These are phyloP conservation scores for Ulota crispa DNA, from an alignment of 225 moss, liverwort and hornwort genomes.

Conservation along the genomic window DNA sequence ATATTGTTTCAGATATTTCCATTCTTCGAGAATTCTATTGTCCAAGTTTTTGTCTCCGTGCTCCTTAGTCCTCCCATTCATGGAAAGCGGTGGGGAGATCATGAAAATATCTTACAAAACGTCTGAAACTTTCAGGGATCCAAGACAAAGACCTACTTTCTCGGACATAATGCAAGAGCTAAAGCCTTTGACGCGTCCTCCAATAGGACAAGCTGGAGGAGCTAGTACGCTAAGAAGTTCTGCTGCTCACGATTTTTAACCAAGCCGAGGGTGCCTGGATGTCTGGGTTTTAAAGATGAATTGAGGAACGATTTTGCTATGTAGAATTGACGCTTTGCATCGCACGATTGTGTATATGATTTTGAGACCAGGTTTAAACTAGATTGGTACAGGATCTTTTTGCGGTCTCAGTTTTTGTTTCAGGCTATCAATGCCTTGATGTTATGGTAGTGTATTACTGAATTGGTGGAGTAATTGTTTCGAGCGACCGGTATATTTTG, in stretches of 20 bases:
- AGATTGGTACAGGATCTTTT: background rate
- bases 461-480: background rate
- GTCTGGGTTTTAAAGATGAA: conserved; percentile 2
- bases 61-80: background rate
- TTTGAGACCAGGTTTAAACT: background rate
- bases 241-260: conserved; percentile 27
- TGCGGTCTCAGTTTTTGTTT: background rate
- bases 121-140: conserved; percentile 44
- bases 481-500: background rate
- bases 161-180: conserved; percentile 64
- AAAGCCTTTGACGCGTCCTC: conserved; percentile 59
- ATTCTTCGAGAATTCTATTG: background rate
- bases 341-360: background rate
- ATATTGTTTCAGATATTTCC: background rate
- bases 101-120: background rate
- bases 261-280: background rate
- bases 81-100: background rate
- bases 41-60: background rate
- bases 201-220: conserved; percentile 39
- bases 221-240: conserved; percentile 23
- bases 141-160: conserved; percentile 57
- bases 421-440: background rate
- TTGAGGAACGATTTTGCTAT: conserved; percentile 18
- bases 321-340: conserved; percentile 15
- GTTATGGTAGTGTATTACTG: background rate